A percentile compares a stretch with the other conserved stretches of the same genome.
Evolutionary conservation across 2,329 filamentous ascomycete genomes (phyloP).

Genomic region (Stachybotrys elegans): DNA sequence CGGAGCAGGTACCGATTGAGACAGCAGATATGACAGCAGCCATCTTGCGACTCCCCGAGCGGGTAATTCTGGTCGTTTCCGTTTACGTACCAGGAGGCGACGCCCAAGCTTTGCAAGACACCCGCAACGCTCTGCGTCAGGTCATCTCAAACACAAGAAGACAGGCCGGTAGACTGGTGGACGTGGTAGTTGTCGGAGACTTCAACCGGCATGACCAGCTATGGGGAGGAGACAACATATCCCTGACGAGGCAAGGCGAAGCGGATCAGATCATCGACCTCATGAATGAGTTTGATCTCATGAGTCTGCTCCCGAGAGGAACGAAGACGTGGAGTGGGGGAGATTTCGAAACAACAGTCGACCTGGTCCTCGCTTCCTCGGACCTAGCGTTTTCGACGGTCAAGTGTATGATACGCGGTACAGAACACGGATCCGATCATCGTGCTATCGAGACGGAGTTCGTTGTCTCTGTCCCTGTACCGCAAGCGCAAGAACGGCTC

Average conservation of each 20-base stretch:
- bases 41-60: constrained; percentile 3
- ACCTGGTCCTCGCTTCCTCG: constrained; percentile 15
- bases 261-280: constrained; percentile 27
- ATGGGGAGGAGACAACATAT: constrained; percentile 10
- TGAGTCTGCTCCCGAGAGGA: constrained; percentile 24
- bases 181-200: constrained; percentile 7
- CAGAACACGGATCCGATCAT: constrained; percentile 10
- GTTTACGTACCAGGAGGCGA: constrained; percentile 3
- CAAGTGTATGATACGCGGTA: constrained; percentile 14
- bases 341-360: constrained; percentile 13
- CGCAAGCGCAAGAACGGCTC: constrained; percentile 4
- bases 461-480: constrained; percentile 4
- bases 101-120: background rate
- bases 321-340: constrained; percentile 25
- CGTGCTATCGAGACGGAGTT: constrained; percentile 4
- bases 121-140: background rate
- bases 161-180: constrained; percentile 1
- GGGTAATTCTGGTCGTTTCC: constrained; percentile 2
- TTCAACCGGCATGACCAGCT: constrained; percentile 5
- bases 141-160: constrained; percentile 4
- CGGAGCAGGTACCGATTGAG: constrained; percentile 5
- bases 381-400: constrained; percentile 9
- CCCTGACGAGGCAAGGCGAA: constrained; percentile 22
- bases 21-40: constrained; percentile 4
- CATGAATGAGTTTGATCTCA: constrained; percentile 23